Percentiles rank a stretch among this genome's conserved stretches.
These are phyloP conservation scores for Lactarius pseudohatsudake DNA, from an alignment of 768 basidiomycete species.

Conservation along the genomic window DNA sequence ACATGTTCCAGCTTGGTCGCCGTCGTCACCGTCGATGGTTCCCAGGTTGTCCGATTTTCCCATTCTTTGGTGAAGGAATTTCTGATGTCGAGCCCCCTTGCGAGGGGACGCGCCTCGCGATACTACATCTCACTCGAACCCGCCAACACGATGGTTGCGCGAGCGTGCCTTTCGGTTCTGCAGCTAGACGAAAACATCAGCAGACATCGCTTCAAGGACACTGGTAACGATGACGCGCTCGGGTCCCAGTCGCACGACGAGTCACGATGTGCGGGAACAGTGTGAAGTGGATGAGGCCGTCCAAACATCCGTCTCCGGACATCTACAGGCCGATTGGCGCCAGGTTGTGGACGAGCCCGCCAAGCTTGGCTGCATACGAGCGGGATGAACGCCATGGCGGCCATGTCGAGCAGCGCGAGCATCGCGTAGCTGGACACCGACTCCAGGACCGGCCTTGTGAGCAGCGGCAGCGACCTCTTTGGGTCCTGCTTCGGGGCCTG, in stretches of 20 bases:
- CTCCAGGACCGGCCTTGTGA: constrained; percentile 17
- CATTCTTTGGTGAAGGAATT: background rate
- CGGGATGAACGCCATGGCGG: constrained; percentile 32
- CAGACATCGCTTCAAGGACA: background rate
- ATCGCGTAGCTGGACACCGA: constrained; percentile 15
- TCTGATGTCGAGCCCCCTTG: background rate
- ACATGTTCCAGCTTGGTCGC: no score
- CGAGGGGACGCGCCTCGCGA: background rate
- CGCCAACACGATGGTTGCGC: background rate
- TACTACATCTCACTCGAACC: background rate
- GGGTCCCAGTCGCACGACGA: constrained; percentile 38
- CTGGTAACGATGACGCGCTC: constrained; percentile 34
- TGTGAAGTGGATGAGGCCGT: constrained; percentile 41
- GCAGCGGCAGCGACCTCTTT: constrained; percentile 4
- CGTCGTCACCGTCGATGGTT: background rate
- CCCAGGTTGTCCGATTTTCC: no score
- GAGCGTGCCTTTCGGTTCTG: background rate
- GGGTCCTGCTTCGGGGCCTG: background rate
- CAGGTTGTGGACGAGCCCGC: constrained; percentile 41
- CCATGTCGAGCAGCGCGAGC: constrained; percentile 24
- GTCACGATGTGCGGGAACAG: constrained; percentile 42
- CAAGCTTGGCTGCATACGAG: constrained; percentile 46
- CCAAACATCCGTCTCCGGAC: constrained; percentile 38
- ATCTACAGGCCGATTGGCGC: constrained; percentile 42
- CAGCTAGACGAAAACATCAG: background rate